Evolutionary conservation across 257 asterid species (phyloP).

Genomic region (Ehretia macrophylla): DNA sequence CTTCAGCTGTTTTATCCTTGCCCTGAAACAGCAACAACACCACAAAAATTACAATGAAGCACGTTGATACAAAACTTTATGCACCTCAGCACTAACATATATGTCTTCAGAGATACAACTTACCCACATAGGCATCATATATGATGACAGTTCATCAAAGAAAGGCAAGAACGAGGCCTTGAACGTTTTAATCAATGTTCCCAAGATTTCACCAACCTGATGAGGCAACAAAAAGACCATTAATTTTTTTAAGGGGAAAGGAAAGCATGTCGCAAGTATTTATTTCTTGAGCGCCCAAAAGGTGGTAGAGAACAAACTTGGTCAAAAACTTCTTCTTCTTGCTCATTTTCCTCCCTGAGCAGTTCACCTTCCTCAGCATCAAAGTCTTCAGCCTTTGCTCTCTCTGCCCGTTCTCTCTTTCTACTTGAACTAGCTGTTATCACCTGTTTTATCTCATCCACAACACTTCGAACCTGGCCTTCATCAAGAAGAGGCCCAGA

Average conservation of each 20-base stretch:
- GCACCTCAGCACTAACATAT: neutral
- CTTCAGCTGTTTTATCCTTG: slow-evolving; percentile 91
- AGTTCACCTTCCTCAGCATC: slow-evolving; percentile 97
- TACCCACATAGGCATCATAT: slow-evolving; percentile 99
- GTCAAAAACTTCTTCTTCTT: slow-evolving; percentile 97
- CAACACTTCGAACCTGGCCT: slow-evolving; percentile 85
- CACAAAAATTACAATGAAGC: slow-evolving; percentile 2
- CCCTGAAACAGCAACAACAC: slow-evolving; percentile 49
- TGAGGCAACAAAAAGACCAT: slow-evolving; percentile 1
- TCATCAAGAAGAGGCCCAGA: slow-evolving; percentile 87
- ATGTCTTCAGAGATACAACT: slow-evolving; percentile 20
- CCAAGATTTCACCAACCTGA: slow-evolving; percentile 92
- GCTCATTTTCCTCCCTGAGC: slow-evolving; percentile 95
- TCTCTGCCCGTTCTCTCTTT: slow-evolving; percentile 74
- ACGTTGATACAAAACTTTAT: neutral
- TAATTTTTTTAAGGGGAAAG: neutral
- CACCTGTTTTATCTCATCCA: slow-evolving; percentile 86
- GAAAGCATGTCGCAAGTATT: neutral
- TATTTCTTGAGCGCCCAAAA: slow-evolving; percentile 5
- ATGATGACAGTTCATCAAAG: slow-evolving; percentile 84
- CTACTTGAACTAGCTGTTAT: slow-evolving; percentile 94
- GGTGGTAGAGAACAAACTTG: slow-evolving; percentile 66
- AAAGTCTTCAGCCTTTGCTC: slow-evolving; percentile 97
- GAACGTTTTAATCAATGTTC: slow-evolving; percentile 87
- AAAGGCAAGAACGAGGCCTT: slow-evolving; percentile 90